A percentile compares a stretch with the other conserved stretches of the same genome.
phyloP scores from a whole-genome alignment of 1,139 yeast species.

The Hansenula anomala region DNA sequence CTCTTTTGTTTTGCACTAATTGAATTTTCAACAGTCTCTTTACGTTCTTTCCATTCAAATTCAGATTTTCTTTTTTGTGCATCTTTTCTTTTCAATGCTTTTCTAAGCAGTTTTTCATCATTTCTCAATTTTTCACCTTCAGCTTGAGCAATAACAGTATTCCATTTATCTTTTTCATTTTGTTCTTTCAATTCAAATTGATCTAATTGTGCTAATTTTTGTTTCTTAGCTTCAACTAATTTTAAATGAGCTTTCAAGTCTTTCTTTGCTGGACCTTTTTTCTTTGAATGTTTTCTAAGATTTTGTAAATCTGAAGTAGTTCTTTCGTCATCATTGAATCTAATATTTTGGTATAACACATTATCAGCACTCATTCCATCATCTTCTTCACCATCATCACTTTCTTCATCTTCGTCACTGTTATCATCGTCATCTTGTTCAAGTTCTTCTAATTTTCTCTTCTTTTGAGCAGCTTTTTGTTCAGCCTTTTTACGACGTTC shows the following conservation, averaged over 20 bases:
- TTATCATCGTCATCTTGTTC: slow-evolving; percentile 36
- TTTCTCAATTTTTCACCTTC: slow-evolving; percentile 88
- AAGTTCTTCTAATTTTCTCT: slow-evolving; percentile 35
- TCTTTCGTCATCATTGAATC: slow-evolving; percentile 76
- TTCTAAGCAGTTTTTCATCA: slow-evolving; percentile 81
- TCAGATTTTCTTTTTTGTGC: slow-evolving; percentile 76
- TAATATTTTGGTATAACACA: slow-evolving; percentile 77
- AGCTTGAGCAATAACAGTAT: slow-evolving; percentile 74
- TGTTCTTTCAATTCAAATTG: slow-evolving; percentile 57
- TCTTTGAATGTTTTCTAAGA: slow-evolving; percentile 49
- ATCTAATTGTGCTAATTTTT: slow-evolving; percentile 53
- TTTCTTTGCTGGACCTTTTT: slow-evolving; percentile 80
- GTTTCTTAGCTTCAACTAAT: slow-evolving; percentile 70
- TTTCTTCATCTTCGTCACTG: slow-evolving; percentile 33
- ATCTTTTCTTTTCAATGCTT: slow-evolving; percentile 80
- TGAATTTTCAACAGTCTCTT: slow-evolving; percentile 69
- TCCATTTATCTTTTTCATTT: slow-evolving; percentile 81
- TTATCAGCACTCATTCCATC: slow-evolving; percentile 28
- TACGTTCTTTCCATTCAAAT: slow-evolving; percentile 83
- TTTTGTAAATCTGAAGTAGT: slow-evolving; percentile 72
- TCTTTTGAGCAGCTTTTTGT: slow-evolving; percentile 33
- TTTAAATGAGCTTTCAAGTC: slow-evolving; percentile 82
- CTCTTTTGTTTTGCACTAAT: slow-evolving; percentile 74
- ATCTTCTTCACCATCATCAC: slow-evolving; percentile 29
- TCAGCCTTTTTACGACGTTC: slow-evolving; percentile 45